Evolutionary conservation across 2,329 filamentous ascomycete genomes (phyloP).

Genomic region (Colletotrichum sublineola): DNA sequence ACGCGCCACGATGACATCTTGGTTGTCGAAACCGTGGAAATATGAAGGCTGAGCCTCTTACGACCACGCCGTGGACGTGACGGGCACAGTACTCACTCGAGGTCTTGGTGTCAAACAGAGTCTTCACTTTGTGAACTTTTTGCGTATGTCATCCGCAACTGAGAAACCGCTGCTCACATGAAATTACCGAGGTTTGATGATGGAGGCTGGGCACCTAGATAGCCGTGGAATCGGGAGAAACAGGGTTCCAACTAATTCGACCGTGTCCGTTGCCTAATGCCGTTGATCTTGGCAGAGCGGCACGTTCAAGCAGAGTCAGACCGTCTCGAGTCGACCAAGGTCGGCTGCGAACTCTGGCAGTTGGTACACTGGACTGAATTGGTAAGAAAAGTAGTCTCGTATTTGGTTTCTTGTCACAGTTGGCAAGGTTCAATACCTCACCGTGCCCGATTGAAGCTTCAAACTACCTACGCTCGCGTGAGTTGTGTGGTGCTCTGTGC

Average conservation of each 20-base stretch:
- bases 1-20: neutral
- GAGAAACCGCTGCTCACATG: neutral
- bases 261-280: slow-evolving; percentile 22
- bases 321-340: neutral
- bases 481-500: neutral
- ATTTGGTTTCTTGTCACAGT: neutral
- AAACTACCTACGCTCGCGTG: neutral
- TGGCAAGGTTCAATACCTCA: neutral
- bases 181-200: slow-evolving; percentile 15
- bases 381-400: neutral
- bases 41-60: neutral
- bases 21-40: neutral
- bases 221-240: slow-evolving; percentile 28
- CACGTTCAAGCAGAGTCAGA: neutral
- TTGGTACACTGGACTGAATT: neutral
- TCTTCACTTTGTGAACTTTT: neutral
- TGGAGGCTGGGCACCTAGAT: neutral
- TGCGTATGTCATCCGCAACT: too few relatives aligned
- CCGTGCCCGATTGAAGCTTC: slow-evolving; percentile 3
- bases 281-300: neutral
- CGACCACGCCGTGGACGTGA: neutral
- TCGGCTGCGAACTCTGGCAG: neutral
- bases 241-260: slow-evolving; percentile 10
- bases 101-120: neutral
- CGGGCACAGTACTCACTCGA: neutral